Conservation (phyloP, 768 basidiomycete genomes). For the Tephrocybe sp. region DNA sequence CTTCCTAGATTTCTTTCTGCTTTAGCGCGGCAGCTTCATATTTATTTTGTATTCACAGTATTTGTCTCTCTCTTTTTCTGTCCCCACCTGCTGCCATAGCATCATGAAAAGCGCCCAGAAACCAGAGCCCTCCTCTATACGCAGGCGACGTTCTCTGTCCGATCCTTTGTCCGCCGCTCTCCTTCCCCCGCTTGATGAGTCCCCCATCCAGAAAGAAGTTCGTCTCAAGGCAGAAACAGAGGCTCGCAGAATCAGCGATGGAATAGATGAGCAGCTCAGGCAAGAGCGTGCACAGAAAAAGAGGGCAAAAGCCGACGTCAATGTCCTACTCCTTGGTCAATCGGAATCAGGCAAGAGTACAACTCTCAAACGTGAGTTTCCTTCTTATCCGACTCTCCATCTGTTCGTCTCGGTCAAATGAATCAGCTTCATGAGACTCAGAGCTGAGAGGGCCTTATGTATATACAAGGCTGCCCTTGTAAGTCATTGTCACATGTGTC, state of each 20-base stretch:
- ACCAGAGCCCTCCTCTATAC: conserved; percentile 20
- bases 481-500: conserved; percentile 12
- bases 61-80: conserved; percentile 17
- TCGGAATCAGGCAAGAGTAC: conserved; percentile 91
- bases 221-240: conserved; percentile 66
- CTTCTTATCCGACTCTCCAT: neutral
- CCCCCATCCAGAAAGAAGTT: conserved; percentile 59
- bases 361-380: conserved; percentile 78
- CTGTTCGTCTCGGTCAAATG: conserved; percentile 1
- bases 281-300: conserved; percentile 59
- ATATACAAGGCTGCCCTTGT: conserved; percentile 7
- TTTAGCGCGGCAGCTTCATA: conserved; percentile 15
- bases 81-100: conserved; percentile 18
- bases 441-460: neutral
- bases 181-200: conserved; percentile 71
- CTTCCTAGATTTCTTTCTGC: conserved; percentile 19
- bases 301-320: conserved; percentile 62
- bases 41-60: conserved; percentile 21
- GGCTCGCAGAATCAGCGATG: conserved; percentile 71
- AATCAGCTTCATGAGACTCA: conserved; percentile 3
- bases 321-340: conserved; percentile 80
- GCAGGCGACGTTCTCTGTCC: conserved; percentile 44
- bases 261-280: conserved; percentile 77
- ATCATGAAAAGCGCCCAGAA: conserved; percentile 37
- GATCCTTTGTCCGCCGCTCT: conserved; percentile 72